Evolutionary conservation across 768 basidiomycete species (phyloP).

Genomic region (Termitomyces sp.): DNA sequence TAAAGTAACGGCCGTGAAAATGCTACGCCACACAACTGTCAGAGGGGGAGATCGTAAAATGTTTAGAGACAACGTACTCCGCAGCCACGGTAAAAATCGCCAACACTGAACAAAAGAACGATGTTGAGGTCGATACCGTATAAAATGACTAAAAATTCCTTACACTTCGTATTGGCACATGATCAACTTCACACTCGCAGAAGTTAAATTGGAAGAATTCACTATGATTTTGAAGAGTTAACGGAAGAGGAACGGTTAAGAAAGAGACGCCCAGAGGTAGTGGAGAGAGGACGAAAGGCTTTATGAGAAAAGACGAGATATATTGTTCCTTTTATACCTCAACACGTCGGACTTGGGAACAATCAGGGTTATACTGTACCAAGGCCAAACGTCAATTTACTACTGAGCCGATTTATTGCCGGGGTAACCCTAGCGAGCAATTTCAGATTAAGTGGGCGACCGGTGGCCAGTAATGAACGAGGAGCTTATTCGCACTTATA

Average conservation of each 20-base stretch:
- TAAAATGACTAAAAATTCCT: constrained; percentile 7
- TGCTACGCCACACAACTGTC: constrained; percentile 29
- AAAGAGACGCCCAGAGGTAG: not conserved
- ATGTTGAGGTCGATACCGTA: not conserved
- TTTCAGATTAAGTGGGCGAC: constrained; percentile 4
- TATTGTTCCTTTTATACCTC: constrained; percentile 12
- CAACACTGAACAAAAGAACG: constrained; percentile 28
- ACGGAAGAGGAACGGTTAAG: not conserved
- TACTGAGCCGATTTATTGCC: constrained; percentile 16
- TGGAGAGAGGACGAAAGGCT: not conserved
- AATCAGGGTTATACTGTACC: constrained; percentile 14
- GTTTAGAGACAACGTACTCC: constrained; percentile 30
- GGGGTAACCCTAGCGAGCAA: constrained; percentile 12
- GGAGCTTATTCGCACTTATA: constrained; percentile 12
- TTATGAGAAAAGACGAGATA: not conserved
- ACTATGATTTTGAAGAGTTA: not conserved
- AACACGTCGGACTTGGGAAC: constrained; percentile 16
- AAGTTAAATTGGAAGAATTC: not conserved
- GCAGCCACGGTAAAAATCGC: constrained; percentile 48
- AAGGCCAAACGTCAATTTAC: constrained; percentile 17
- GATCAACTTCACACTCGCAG: not conserved
- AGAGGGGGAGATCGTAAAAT: not conserved
- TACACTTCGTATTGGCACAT: constrained; percentile 40
- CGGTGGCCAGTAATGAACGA: constrained; percentile 8
- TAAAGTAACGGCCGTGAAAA: constrained; percentile 46